These are phyloP conservation scores for Lignosus rhinocerotis DNA, from an alignment of 1,284 basidiomycete genomes.

Conservation along the genomic window DNA sequence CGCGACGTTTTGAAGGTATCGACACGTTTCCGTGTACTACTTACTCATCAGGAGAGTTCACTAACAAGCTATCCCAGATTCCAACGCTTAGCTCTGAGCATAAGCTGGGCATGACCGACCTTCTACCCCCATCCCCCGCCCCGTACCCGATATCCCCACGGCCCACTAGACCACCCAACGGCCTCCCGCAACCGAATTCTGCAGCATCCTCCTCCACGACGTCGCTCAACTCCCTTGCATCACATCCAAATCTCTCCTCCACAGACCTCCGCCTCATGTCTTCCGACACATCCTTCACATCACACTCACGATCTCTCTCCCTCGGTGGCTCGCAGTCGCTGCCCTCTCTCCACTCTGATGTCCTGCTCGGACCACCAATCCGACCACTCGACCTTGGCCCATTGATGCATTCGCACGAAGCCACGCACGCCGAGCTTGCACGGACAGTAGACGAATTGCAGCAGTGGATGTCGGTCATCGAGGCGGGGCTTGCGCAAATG, in stretches of 20 bases:
- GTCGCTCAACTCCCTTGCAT: slow-evolving; percentile 33
- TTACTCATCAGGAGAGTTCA: neutral
- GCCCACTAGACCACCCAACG: slow-evolving; percentile 38
- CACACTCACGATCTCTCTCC: slow-evolving; percentile 29
- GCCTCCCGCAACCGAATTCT: slow-evolving; percentile 29
- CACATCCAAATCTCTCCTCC: slow-evolving; percentile 27
- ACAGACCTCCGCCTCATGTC: slow-evolving; percentile 24
- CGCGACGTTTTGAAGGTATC: slow-evolving; percentile 73
- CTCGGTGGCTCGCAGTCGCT: slow-evolving; percentile 24
- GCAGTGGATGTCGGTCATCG: slow-evolving; percentile 80
- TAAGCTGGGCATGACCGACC: slow-evolving; percentile 65
- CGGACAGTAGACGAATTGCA: slow-evolving; percentile 79
- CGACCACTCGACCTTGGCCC: slow-evolving; percentile 68
- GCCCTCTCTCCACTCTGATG: slow-evolving; percentile 16
- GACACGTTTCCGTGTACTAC: neutral
- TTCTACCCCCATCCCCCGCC: slow-evolving; percentile 78
- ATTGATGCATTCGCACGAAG: slow-evolving; percentile 60
- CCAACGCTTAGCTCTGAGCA: slow-evolving; percentile 69
- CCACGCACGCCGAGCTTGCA: slow-evolving; percentile 72
- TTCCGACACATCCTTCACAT: slow-evolving; percentile 24
- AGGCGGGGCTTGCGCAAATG: slow-evolving; percentile 67
- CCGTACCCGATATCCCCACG: slow-evolving; percentile 45
- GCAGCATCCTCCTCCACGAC: slow-evolving; percentile 32
- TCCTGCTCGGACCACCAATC: slow-evolving; percentile 45
- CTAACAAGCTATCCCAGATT: slow-evolving; percentile 41